Percentiles rank a stretch among this genome's conserved stretches.
phyloP scores from a whole-genome alignment of 2,329 filamentous ascomycete genomes.

The Aureobasidium melanogenum region DNA sequence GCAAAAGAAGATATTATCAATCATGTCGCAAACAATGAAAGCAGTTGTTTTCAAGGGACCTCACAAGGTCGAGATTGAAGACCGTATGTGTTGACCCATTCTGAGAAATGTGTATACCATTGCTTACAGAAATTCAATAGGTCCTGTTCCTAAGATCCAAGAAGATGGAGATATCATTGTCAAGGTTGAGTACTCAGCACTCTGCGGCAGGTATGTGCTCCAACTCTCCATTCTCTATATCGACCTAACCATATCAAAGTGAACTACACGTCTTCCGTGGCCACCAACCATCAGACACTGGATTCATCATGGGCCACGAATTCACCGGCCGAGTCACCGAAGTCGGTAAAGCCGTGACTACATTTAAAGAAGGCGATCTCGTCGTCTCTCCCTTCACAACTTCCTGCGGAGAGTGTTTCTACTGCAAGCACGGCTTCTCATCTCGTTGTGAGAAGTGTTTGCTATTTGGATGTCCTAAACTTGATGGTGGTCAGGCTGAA shows the following conservation, averaged over 20 bases:
- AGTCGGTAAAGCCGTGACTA: slow-evolving; percentile 57
- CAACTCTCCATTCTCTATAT: not conserved
- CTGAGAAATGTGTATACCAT: not conserved
- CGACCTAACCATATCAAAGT: slow-evolving; percentile 34
- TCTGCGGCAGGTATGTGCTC: slow-evolving; percentile 70
- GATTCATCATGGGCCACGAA: slow-evolving; percentile 71
- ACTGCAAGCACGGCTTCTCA: slow-evolving; percentile 67
- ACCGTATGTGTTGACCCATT: slow-evolving; percentile 37
- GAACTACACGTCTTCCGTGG: slow-evolving; percentile 84
- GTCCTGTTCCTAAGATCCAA: slow-evolving; percentile 63
- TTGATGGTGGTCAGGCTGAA: slow-evolving; percentile 25
- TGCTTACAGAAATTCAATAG: not conserved
- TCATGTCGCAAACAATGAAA: slow-evolving; percentile 55
- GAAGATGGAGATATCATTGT: slow-evolving; percentile 69
- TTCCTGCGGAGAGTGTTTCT: slow-evolving; percentile 73
- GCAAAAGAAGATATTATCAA: not conserved
- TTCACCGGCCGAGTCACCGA: slow-evolving; percentile 71
- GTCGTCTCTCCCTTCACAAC: slow-evolving; percentile 78
- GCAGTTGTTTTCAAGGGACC: slow-evolving; percentile 82
- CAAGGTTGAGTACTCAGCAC: slow-evolving; percentile 71
- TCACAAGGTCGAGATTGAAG: slow-evolving; percentile 63
- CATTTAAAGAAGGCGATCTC: slow-evolving; percentile 63
- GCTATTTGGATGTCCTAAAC: slow-evolving; percentile 57
- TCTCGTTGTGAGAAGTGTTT: slow-evolving; percentile 64
- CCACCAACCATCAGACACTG: slow-evolving; percentile 59